phyloP scores from a whole-genome alignment of 805 yeast genomes.

The Metschnikowia continentalis region DNA sequence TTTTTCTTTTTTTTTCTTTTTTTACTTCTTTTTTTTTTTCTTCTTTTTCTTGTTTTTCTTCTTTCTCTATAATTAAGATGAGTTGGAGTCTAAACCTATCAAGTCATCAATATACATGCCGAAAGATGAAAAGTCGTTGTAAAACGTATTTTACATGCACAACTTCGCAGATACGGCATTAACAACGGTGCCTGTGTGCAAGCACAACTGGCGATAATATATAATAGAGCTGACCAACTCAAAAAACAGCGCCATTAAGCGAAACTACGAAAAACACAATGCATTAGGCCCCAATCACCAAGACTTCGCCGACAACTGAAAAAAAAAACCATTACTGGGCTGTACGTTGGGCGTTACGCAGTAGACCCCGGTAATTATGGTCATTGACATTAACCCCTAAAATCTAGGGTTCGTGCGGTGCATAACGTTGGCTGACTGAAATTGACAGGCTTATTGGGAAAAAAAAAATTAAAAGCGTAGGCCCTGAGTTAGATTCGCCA shows the following conservation, averaged over 20 bases:
- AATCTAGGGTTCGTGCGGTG: too few relatives aligned
- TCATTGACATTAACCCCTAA: too few relatives aligned
- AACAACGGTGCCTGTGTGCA: not conserved
- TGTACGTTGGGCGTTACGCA: too few relatives aligned
- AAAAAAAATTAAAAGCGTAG: not conserved
- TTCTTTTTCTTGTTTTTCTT: not conserved
- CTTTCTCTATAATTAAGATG: not conserved
- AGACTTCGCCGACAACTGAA: not conserved
- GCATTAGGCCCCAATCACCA: not conserved
- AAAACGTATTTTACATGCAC: not conserved
- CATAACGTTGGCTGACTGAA: too few relatives aligned
- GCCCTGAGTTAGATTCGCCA: not conserved
- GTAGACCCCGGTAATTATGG: too few relatives aligned
- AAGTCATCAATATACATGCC: not conserved
- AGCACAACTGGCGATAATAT: not conserved
- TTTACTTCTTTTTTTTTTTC: constrained; percentile 8
- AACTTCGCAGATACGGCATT: not conserved
- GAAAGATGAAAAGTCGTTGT: not conserved
- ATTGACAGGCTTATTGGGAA: not conserved
- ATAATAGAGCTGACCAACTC: not conserved
- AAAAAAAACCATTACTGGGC: too few relatives aligned
- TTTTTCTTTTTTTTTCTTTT: constrained; percentile 4
- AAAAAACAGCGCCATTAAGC: not conserved
- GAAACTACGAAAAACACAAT: not conserved
- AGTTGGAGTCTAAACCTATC: not conserved